A percentile compares a stretch with the other conserved stretches of the same genome.
Evolutionary conservation across 2,329 filamentous ascomycete species (phyloP).

Genomic region (Emericellopsis cladophorae): DNA sequence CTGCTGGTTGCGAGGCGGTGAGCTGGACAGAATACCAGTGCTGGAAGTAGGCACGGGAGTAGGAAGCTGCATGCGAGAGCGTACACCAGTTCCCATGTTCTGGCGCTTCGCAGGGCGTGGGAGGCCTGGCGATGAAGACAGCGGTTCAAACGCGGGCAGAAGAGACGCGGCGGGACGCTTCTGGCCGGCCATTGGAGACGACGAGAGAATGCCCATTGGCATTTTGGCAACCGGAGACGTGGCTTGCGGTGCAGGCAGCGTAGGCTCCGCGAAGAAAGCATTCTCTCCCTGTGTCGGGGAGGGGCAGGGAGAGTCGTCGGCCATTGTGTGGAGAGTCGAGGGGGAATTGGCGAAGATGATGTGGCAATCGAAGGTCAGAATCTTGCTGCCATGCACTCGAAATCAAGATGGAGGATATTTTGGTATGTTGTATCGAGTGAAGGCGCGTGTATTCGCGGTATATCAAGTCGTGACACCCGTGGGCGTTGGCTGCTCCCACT

Average conservation of each 20-base stretch:
- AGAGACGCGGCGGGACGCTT: conserved; percentile 56
- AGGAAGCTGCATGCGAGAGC: conserved; percentile 61
- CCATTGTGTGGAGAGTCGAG: conserved; percentile 1
- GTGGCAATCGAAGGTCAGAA: not conserved
- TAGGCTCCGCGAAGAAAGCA: conserved; percentile 12
- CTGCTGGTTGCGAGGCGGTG: conserved; percentile 45
- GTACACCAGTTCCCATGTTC: conserved; percentile 24
- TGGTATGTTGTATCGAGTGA: not conserved
- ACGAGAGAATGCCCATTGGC: not conserved
- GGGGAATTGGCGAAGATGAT: too few relatives aligned
- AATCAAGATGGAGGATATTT: not conserved
- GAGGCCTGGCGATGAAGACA: conserved; percentile 65
- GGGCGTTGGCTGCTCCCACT: not conserved
- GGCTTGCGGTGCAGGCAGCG: conserved; percentile 12
- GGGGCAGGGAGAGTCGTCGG: conserved; percentile 1
- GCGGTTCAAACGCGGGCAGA: conserved; percentile 66
- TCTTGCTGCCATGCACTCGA: not conserved
- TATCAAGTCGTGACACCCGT: not conserved
- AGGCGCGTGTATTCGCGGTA: conserved; percentile 1
- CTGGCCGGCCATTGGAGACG: conserved; percentile 23
- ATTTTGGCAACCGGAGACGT: not conserved
- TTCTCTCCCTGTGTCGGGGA: not conserved
- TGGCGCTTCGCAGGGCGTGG: conserved; percentile 60
- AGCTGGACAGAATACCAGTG: conserved; percentile 80
- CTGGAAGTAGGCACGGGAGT: conserved; percentile 91